Evolutionary conservation across 2,329 filamentous ascomycete genomes (phyloP).

Genomic region (Tolypocladium album): DNA sequence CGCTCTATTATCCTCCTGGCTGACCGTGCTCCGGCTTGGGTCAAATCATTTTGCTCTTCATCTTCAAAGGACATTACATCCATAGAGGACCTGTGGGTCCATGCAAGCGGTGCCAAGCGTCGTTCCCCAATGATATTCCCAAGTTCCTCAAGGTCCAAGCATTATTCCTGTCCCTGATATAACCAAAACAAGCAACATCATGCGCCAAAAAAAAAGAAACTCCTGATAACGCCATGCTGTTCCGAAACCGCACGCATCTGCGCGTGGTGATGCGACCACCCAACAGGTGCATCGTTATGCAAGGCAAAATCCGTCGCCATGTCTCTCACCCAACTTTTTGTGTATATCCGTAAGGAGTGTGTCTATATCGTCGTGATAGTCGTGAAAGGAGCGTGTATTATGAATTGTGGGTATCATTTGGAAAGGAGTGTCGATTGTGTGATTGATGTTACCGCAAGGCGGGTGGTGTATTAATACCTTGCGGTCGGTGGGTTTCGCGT

Average conservation of each 20-base stretch:
- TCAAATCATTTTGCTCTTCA: neutral
- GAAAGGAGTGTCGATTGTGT: constrained; percentile 17
- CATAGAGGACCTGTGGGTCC: neutral
- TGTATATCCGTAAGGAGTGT: constrained; percentile 7
- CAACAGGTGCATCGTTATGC: neutral
- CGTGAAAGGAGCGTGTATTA: constrained; percentile 24
- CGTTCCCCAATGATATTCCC: neutral
- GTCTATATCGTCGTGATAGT: constrained; percentile 28
- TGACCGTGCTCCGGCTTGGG: neutral
- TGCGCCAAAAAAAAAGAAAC: neutral
- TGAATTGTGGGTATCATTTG: constrained; percentile 15
- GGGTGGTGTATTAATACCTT: constrained; percentile 20
- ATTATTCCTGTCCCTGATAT: neutral
- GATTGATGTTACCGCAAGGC: constrained; percentile 20
- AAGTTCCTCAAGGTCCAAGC: neutral
- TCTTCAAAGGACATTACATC: neutral
- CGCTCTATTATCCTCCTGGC: neutral
- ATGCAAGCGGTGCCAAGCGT: neutral
- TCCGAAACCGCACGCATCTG: neutral
- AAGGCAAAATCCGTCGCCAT: constrained; percentile 1
- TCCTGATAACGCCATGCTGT: constrained; percentile 2
- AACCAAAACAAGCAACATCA: neutral
- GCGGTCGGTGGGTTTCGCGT: constrained; percentile 6
- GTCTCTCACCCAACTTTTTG: constrained; percentile 2
- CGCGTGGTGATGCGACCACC: neutral